These are phyloP conservation scores for Colletotrichum costaricense DNA, from an alignment of 2,329 filamentous ascomycete species.

Conservation along the genomic window DNA sequence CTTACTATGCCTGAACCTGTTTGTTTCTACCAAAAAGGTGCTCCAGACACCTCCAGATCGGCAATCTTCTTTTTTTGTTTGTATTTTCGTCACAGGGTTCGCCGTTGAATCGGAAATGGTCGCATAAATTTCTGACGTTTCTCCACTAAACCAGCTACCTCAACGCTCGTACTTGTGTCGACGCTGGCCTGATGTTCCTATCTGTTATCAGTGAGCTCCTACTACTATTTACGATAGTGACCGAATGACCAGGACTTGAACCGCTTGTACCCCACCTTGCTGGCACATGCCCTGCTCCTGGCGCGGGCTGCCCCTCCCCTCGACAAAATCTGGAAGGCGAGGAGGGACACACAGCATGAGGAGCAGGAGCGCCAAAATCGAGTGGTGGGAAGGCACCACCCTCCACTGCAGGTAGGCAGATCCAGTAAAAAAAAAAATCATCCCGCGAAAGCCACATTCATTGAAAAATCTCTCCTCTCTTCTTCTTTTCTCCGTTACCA, in stretches of 20 bases:
- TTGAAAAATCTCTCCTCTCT: constrained; percentile 53
- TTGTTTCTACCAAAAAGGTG: background rate
- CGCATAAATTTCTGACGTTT: constrained; percentile 24
- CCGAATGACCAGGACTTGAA: constrained; percentile 2
- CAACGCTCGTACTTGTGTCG: constrained; percentile 26
- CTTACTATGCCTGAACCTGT: background rate
- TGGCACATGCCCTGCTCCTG: constrained; percentile 27
- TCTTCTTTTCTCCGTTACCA: constrained; percentile 52
- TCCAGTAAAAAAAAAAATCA: constrained; percentile 37
- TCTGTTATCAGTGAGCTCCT: background rate
- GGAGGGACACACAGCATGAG: background rate
- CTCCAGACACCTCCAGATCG: background rate
- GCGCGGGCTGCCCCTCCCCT: background rate
- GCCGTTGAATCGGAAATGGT: background rate
- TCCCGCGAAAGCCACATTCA: constrained; percentile 37
- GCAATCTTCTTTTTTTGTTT: background rate
- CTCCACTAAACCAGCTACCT: constrained; percentile 23
- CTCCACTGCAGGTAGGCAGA: constrained; percentile 26
- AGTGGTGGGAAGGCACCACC: constrained; percentile 22
- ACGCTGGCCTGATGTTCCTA: constrained; percentile 5
- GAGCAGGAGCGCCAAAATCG: background rate
- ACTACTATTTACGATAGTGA: constrained; percentile 6
- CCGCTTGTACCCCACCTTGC: constrained; percentile 3
- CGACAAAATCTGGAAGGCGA: constrained; percentile 32
- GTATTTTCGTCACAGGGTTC: constrained; percentile 1